Evolutionary conservation across 2,329 filamentous ascomycete species (phyloP), one percentile per base, ranked within the genome.

Genomic region (Fusarium chuoi): DNA sequence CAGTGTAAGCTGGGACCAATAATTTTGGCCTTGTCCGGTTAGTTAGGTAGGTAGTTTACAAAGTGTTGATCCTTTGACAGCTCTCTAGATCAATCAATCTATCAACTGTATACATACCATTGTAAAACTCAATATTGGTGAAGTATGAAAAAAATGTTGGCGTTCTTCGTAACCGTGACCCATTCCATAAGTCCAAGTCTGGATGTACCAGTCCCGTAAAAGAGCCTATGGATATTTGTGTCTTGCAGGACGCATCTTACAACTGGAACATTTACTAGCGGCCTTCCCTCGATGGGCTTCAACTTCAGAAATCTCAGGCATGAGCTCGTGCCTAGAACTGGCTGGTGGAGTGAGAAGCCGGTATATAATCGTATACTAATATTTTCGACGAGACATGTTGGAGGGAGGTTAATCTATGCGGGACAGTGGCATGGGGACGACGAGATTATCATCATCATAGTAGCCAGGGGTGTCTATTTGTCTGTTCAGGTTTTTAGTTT

Each of bases 341-440:
- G 36, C 55, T 30, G 44, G 71, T 73, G 71, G 74, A 63, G 65
- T 65, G 65, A 41, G 60, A 46, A 65, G 56, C 70, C 60, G 44
- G 61, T 60, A 73, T 68, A 56, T 54, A 69, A 45, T 75, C 66
- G 69, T 72, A 69, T 68, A 66, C 41, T 44, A 58, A 75, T 61
- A 68, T 59, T 62, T 62, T 62, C 46, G n/a, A 62, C 45, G 56
- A 75, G 64, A 70, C 66, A 70, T 59, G 30, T 39, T 49, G 71
- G 41, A 62, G 68, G 68, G 60, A 66, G 45, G 60, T 74, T 62
- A 55, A 71, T 74, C 42, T 71, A 74, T 62, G 28, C 59, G 45
- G 33, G 54, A 57, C 58, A 49, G 36, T 28, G 24, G 52, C 51
- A 57, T 62, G 41, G 46, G 54, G 65, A 54, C 67, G 36, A 69